These are phyloP conservation scores for Artemisia annua DNA, from an alignment of 129 eudicot genomes.

Conservation along the genomic window DNA sequence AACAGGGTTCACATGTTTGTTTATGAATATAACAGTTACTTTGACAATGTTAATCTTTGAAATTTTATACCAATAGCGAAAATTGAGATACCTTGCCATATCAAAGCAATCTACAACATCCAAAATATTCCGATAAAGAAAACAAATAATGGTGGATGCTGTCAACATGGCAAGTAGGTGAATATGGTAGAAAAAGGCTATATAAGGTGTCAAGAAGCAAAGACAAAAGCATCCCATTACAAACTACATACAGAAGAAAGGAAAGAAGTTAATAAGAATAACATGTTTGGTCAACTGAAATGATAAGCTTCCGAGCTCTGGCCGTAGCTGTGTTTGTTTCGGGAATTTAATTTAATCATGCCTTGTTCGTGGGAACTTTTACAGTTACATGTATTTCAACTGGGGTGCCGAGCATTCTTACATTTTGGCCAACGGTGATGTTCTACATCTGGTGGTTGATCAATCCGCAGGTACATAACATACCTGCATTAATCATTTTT, in stretches of 20 bases:
- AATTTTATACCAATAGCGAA: too few species aligned
- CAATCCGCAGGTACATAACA: slow-evolving; percentile 39
- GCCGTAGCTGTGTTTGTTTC: slow-evolving; percentile 28
- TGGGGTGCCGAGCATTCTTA: slow-evolving; percentile 49
- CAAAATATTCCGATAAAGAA: neutral
- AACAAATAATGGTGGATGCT: slow-evolving; percentile 1
- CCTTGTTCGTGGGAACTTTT: slow-evolving; percentile 34
- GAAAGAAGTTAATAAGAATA: neutral
- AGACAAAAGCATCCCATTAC: slow-evolving; percentile 11
- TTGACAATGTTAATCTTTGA: too few species aligned
- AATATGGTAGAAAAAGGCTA: slow-evolving; percentile 14
- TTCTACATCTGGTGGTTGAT: slow-evolving; percentile 49
- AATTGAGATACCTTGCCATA: too few species aligned
- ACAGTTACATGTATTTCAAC: slow-evolving; percentile 36
- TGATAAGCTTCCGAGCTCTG: slow-evolving; percentile 36
- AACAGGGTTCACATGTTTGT: too few species aligned
- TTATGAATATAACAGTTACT: too few species aligned
- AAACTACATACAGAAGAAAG: neutral
- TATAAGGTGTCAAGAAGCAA: slow-evolving; percentile 24
- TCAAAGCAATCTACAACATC: too few species aligned
- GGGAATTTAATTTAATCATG: slow-evolving; percentile 27
- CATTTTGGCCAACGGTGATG: slow-evolving; percentile 35
- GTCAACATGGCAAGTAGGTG: slow-evolving; percentile 13
- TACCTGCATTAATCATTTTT: neutral
- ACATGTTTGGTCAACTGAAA: neutral